Conservation (phyloP, 805 yeast species). For the Candida tammaniensis region DNA sequence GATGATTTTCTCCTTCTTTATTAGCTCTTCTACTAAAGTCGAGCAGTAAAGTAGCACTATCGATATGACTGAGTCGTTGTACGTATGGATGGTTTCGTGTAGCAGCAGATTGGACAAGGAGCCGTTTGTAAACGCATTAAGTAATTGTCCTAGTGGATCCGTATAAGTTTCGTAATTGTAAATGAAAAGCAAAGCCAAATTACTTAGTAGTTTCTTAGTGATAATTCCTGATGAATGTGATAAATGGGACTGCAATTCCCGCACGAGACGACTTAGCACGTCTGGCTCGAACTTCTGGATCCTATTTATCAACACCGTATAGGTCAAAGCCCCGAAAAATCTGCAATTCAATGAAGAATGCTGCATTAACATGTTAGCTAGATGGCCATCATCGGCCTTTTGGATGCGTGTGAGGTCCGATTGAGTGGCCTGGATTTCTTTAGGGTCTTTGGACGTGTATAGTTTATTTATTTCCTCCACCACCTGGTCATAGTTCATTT, state of each 20-base stretch:
- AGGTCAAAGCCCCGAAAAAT: constrained; percentile 81
- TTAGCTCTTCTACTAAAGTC: constrained; percentile 51
- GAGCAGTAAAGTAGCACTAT: constrained; percentile 19
- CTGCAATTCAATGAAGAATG: constrained; percentile 46
- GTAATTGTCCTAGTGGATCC: constrained; percentile 33
- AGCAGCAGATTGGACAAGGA: neutral
- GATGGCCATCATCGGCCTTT: constrained; percentile 47
- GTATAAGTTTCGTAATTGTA: constrained; percentile 36
- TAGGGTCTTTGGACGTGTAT: constrained; percentile 40
- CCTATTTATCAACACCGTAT: constrained; percentile 56
- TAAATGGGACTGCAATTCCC: constrained; percentile 5
- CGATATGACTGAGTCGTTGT: neutral
- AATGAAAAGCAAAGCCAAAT: constrained; percentile 48
- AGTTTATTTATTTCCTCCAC: constrained; percentile 33
- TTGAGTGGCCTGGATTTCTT: constrained; percentile 46
- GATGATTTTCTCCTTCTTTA: constrained; percentile 29
- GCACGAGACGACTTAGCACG: neutral
- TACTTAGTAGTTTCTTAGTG: constrained; percentile 57
- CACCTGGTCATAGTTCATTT: constrained; percentile 3
- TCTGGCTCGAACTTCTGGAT: constrained; percentile 8
- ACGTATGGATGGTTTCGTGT: too few species aligned
- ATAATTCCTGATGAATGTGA: constrained; percentile 29
- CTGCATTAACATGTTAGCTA: constrained; percentile 55
- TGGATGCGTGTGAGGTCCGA: constrained; percentile 57
- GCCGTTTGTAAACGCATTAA: constrained; percentile 1